Conservation (phyloP, 176 grass and related monocot genomes). For the Phoenix roebelenii region DNA sequence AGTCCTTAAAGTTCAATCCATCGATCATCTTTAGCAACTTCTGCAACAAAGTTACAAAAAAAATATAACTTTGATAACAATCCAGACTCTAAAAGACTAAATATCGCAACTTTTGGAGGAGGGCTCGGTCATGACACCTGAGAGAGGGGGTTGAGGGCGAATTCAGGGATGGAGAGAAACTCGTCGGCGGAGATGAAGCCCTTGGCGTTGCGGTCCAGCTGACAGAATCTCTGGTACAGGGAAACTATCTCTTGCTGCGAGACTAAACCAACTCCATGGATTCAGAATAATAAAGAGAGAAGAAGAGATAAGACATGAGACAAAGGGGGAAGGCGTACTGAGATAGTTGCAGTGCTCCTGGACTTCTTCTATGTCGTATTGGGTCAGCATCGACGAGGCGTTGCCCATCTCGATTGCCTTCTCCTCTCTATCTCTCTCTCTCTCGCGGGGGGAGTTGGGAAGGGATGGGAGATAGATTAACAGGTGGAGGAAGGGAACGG, state of each 20-base stretch:
- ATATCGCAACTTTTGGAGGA: neutral
- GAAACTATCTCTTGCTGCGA: constrained; percentile 76
- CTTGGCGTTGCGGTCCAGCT: constrained; percentile 85
- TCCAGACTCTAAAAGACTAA: neutral
- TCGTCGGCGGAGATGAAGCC: constrained; percentile 86
- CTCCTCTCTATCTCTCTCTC: neutral
- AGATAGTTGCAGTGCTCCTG: constrained; percentile 75
- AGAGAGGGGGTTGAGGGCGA: constrained; percentile 86
- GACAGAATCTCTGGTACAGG: constrained; percentile 63
- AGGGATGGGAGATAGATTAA: neutral
- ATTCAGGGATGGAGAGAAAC: constrained; percentile 89
- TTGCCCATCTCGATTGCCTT: constrained; percentile 37
- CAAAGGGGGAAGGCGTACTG: constrained; percentile 20
- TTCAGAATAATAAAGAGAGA: neutral
- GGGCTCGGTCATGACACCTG: constrained; percentile 23
- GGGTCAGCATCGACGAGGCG: constrained; percentile 77
- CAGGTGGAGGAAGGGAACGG: neutral
- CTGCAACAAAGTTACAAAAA: constrained; percentile 18
- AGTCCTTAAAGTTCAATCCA: constrained; percentile 77
- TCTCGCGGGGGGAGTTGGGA: neutral
- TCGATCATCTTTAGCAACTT: constrained; percentile 75
- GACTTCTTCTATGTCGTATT: constrained; percentile 83
- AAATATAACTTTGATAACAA: neutral
- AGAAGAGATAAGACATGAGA: neutral
- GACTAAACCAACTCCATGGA: constrained; percentile 15